Evolutionary conservation across 768 basidiomycete genomes (phyloP), one percentile per base, ranked within the genome.

Genomic region (Sarcodon aspratus): DNA sequence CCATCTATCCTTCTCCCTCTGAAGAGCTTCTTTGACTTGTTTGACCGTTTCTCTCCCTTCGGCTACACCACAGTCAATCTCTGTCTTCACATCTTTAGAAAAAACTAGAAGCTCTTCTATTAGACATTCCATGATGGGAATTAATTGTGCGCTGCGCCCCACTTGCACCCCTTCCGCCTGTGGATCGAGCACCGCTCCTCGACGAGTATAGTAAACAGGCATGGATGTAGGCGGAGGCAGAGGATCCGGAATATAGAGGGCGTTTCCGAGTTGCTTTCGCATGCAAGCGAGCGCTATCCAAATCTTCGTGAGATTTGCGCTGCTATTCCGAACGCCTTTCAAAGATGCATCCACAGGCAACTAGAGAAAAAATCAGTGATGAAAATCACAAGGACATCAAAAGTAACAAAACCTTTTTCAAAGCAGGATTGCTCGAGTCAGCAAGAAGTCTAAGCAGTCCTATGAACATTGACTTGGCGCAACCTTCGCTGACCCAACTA

Each of bases 401-500:
- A 42, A 4, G 2, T 13, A 6, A 38, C n/a, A 15, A 27, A 42
- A 42, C 40, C 7, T 13, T 42, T 13, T 13, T 42, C 40, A 42
- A 42, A 13, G 40, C 9, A 27, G 17, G 17, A 3, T 48, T 54
- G 7, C 50, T 70, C 48, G 69, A 67, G 7, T 65, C 70, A 44
- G 64, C 59, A 21, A 85, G 58, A 47, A 82, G 59, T 9, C 72
- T 72, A 43, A 90, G 64, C 9, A 89, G 66, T 9, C 78, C 77
- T 7, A 80, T 48, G n/a, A 87, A 57, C 33, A 89, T 64, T 1
- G 81, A 70, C 55, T 78, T 84, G 33, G 77, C 62, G 52, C 83
- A 84, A 1, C 68, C 60, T 54, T 86, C 84, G 58, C 75, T 76
- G 44, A 84, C 72, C 85, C 85, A 87, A 1, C 65, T 66, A 13